Evolutionary conservation across 331 rosid genomes (phyloP), one percentile per base, ranked within the genome.

Genomic region (Rhamnella rubrinervis): DNA sequence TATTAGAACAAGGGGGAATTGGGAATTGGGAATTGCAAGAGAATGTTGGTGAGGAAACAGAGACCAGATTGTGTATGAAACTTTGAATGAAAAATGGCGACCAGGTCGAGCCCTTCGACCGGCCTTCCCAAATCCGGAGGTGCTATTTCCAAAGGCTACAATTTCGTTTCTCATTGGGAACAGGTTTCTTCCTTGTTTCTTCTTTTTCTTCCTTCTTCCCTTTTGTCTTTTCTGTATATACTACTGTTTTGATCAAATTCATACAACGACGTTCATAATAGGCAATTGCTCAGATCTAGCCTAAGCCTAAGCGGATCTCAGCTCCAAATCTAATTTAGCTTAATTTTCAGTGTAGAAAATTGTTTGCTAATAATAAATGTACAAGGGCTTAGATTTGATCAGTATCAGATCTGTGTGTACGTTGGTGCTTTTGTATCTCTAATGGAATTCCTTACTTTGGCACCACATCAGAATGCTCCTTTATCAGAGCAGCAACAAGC

Each of bases 91-190:
- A 63, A 47, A 61, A 79, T 79, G 89, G 89, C 85, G 57, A 77
- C 53, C 21, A 84, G 78, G 57, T 21, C 70, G 3, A 61, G 58
- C 59, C 66, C 76, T 47, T 50, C 71, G 12, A 58, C 79, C n/a
- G 19, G 52, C 59, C 85, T 76, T 81, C 87, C 86, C 0, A 91
- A 81, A 75, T 91, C 93, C 25, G 98, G 89, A 17, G 98, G 88
- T 23, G 97, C 97, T 66, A 73, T 91, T 84, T 85, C 98, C 66
- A 91, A 70, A 63, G 96, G 98, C 68, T 91, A 91, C 89, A 93
- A 89, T 85, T 93, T 93, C 82, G 85, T 95, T 63, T 87, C 96
- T 75, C 81, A 85, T 66, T 93, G 98, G 98, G 97, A 93, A 69
- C 97, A 87, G 92, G 98, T 82, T 12, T 26, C 8, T 41, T 58